Evolutionary conservation across 306 rosid species (phyloP).

Genomic region (Canavalia gladiata): DNA sequence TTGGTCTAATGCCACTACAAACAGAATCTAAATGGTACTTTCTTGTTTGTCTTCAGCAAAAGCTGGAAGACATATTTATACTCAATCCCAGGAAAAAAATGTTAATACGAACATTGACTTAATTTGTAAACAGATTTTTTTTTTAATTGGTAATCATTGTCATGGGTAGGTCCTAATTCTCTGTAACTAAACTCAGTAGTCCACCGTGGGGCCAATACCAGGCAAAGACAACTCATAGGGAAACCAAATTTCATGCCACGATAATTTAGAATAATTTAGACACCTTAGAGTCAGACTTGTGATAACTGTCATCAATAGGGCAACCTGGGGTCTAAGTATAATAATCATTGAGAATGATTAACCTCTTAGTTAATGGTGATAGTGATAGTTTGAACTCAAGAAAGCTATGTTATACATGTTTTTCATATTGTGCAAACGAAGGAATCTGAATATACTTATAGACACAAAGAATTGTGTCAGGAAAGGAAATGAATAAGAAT

Average conservation of each 20-base stretch:
- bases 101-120: slow-evolving; percentile 51
- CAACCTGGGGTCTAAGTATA: slow-evolving; percentile 35
- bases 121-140: slow-evolving; percentile 15
- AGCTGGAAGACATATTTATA: slow-evolving; percentile 47
- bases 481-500: slow-evolving; percentile 40
- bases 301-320: slow-evolving; percentile 34
- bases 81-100: slow-evolving; percentile 42
- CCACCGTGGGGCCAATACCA: slow-evolving; percentile 58
- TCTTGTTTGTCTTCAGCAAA: slow-evolving; percentile 42
- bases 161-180: slow-evolving; percentile 48
- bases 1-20: slow-evolving; percentile 31
- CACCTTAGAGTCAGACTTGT: slow-evolving; percentile 17
- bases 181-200: slow-evolving; percentile 62
- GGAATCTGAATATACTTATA: not conserved
- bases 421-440: not conserved
- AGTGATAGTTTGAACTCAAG: slow-evolving; percentile 20
- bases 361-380: slow-evolving; percentile 3
- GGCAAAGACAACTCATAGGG: slow-evolving; percentile 65
- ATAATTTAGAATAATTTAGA: slow-evolving; percentile 48
- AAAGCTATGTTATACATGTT: not conserved
- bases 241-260: slow-evolving; percentile 49
- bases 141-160: slow-evolving; percentile 59
- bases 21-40: slow-evolving; percentile 30
- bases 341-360: slow-evolving; percentile 43
- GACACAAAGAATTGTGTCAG: slow-evolving; percentile 41